Base-by-base conservation (phyloP, 1,284 basidiomycete genomes). In the Pulveroboletus sp. region DNA sequence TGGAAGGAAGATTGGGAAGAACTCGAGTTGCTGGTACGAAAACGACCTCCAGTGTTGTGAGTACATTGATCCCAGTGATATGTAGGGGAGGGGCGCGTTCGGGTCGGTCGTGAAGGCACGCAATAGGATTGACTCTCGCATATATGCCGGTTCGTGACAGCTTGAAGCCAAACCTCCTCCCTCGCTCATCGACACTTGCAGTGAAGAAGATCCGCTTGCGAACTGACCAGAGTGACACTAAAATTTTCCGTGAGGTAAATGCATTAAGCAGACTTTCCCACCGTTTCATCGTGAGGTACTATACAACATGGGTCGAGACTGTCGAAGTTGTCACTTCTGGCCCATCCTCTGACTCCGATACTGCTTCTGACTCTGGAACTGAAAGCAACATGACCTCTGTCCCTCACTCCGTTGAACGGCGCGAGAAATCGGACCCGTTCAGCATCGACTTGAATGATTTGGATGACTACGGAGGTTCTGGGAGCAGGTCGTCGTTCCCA, bases 21-120 rank as follows among this genome's bases (percentile, higher is more conserved):
- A 66, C 71, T 92, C 17, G 90, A 92, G 64, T 72, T 91, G 26
- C 66, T 92, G 62, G 89, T 89, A 59, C 18, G 80, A 69, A 10
- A 25, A 40, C 17, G 8, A 26, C 28, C 31, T 49, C 10, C 15
- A 8, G 7, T 26, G 5, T 8, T 14, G 8, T 22, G 8, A 25
- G 33, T 44, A 36, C 12, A 9, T 39, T 38, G 12, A 25, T 18
- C 1, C 25, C 36, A n/a, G 62, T 8, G 4, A 40, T 33, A 15
- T 58, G 20, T 59, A 92, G 89, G 95, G 96, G 2, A 91, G 90
- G 69, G 95, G 95, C 1, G 94, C 91, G 0, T 98, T 96, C 70
- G 94, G 95, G 0, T 91, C 92, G 24, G 96, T 98, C 1, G 93
- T 97, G 43, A 98, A 98, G 72, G 95, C 94, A 1, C 80, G 88